phyloP scores from a whole-genome alignment of 805 yeast genomes.

The Starmerella apis region DNA sequence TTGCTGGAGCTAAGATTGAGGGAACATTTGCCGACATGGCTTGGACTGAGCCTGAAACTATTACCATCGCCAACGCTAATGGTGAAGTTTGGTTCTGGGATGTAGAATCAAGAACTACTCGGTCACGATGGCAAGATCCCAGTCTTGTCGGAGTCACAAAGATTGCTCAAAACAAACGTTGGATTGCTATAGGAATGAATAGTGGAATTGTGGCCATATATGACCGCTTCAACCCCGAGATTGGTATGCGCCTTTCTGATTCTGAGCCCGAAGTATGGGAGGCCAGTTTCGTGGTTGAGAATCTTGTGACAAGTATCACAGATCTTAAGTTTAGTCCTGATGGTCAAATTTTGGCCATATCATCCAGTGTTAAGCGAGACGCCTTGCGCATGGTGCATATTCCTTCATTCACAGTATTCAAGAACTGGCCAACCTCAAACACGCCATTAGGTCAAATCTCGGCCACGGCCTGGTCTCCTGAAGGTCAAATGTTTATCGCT shows the following conservation, averaged over 20 bases:
- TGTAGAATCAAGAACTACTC: conserved; percentile 40
- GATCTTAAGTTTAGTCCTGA: conserved; percentile 65
- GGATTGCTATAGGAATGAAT: conserved; percentile 80
- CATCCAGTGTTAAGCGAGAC: conserved; percentile 76
- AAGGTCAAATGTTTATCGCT: conserved; percentile 69
- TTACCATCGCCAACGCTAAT: conserved; percentile 55
- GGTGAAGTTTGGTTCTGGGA: conserved; percentile 91
- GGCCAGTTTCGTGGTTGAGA: conserved; percentile 61
- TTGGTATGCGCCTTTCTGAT: conserved; percentile 26
- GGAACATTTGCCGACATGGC: conserved; percentile 77
- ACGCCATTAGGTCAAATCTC: conserved; percentile 96
- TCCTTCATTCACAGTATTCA: conserved; percentile 74
- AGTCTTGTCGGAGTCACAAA: conserved; percentile 77
- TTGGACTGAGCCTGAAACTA: conserved; percentile 41
- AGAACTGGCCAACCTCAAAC: conserved; percentile 95
- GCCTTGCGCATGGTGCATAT: conserved; percentile 77
- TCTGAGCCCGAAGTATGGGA: conserved; percentile 32
- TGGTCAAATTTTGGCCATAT: conserved; percentile 79
- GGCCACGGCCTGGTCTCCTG: conserved; percentile 64
- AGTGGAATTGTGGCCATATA: conserved; percentile 86
- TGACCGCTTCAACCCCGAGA: conserved; percentile 39
- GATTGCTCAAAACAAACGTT: conserved; percentile 64
- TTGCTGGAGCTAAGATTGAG: conserved; percentile 77
- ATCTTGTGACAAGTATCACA: conserved; percentile 71
- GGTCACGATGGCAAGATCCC: conserved; percentile 71